phyloP scores from a whole-genome alignment of 129 eudicot species.

The Deinandra increscens region DNA sequence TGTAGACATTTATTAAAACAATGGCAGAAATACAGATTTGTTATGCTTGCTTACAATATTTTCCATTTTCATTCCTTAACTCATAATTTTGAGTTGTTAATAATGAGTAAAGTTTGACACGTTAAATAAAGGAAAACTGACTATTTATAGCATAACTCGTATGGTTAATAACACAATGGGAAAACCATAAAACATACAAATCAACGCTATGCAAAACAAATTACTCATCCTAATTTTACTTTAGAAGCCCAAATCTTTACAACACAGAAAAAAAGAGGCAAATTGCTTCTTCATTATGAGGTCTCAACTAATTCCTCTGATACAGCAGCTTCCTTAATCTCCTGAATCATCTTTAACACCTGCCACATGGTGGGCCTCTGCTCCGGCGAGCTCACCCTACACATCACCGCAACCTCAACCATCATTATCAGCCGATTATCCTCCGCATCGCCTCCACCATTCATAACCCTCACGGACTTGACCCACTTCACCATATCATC shows the following conservation, averaged over 20 bases:
- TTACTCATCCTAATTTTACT: conserved; percentile 11
- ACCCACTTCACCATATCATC: conserved; percentile 72
- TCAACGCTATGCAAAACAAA: too few species aligned
- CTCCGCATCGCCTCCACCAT: conserved; percentile 43
- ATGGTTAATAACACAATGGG: too few species aligned
- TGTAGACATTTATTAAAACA: conserved; percentile 27
- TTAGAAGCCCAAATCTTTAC: conserved; percentile 22
- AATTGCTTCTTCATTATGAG: background rate
- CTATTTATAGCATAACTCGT: too few species aligned
- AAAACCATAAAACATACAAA: too few species aligned
- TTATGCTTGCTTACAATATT: conserved; percentile 20
- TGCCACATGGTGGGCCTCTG: conserved; percentile 97
- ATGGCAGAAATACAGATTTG: conserved; percentile 22
- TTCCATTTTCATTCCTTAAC: too few species aligned
- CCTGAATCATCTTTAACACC: conserved; percentile 91
- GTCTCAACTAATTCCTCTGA: conserved; percentile 28
- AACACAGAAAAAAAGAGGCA: background rate
- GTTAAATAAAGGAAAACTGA: too few species aligned
- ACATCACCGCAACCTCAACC: conserved; percentile 78
- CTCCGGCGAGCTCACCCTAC: conserved; percentile 68
- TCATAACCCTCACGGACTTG: conserved; percentile 46
- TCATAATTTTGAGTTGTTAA: too few species aligned
- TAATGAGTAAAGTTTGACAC: too few species aligned
- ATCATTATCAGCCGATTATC: conserved; percentile 67
- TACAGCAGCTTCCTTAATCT: conserved; percentile 67